phyloP scores from a whole-genome alignment of 2,329 filamentous ascomycete species.

The Cladosporium phlei region DNA sequence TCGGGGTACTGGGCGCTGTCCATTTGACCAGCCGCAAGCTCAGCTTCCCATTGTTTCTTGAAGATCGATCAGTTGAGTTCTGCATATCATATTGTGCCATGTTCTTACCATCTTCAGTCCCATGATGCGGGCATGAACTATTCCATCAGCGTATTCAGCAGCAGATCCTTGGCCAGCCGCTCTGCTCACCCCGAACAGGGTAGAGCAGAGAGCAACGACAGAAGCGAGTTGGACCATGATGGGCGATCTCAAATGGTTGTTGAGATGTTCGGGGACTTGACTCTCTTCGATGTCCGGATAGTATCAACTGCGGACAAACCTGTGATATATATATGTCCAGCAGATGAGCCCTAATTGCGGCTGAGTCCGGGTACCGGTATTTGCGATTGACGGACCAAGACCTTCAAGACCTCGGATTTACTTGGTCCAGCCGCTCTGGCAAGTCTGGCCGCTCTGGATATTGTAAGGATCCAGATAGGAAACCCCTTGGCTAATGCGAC shows the following conservation, averaged over 20 bases:
- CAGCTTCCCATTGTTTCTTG: slow-evolving; percentile 31
- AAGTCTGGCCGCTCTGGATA: no score
- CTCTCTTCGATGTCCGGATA: no score
- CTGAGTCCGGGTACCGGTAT: no score
- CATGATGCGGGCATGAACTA: slow-evolving; percentile 21
- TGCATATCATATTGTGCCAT: background rate
- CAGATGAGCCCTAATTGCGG: no score
- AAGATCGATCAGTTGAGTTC: background rate
- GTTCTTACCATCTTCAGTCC: slow-evolving; percentile 22
- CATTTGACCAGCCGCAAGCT: slow-evolving; percentile 33
- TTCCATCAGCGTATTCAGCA: slow-evolving; percentile 20
- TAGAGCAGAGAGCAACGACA: slow-evolving; percentile 15
- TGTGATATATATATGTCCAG: background rate
- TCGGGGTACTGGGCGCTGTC: slow-evolving; percentile 35
- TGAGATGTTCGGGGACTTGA: background rate
- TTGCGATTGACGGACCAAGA: slow-evolving; percentile 4
- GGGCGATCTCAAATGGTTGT: background rate
- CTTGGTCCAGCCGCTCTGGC: no score
- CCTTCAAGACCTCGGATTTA: no score
- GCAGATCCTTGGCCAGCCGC: slow-evolving; percentile 15
- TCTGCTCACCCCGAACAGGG: slow-evolving; percentile 12
- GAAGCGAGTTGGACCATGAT: slow-evolving; percentile 14
- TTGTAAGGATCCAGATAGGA: no score
- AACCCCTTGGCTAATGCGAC: slow-evolving; percentile 9
- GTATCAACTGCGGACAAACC: background rate